Base-by-base conservation (phyloP, 2,329 filamentous ascomycete genomes). In the Dactylellina drechsleri region DNA sequence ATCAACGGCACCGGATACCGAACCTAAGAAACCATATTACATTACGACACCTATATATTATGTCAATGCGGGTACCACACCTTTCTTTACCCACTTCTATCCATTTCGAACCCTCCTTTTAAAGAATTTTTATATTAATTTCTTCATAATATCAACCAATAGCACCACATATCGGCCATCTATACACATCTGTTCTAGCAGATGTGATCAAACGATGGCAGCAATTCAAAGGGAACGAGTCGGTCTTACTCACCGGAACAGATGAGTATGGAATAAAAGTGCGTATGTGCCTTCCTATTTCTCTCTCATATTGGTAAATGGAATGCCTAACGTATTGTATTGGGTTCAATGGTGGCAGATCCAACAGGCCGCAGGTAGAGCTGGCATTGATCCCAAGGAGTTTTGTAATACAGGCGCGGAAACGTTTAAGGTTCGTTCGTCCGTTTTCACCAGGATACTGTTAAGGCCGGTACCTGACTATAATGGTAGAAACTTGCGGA, bases 21-120 rank as follows among this genome's bases (percentile, higher is more conserved):
- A 60, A 54, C 82, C 16, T 8, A 20, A 83, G 75, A 98, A 98
- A 84, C 93, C 94, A 7, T 97, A 90, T 84, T 99, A 98, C 85
- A 86, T 97, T 80, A 98, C 95, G 4, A 96, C 93, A 7, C 95
- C 95, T 1, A 99, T 99, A 71, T 99, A 98, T 85, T 99, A 99
- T 83, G 95, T 99, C 84, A 99, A 99, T 87, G 92, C 93, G 66
- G 89, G 92, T 93, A 84, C 78, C 84, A 36, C 31, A 4, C 78
- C 62, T 31, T 61, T 66, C 28, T 36, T 23, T 4, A 23, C 4
- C 31, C 10, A 2, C 6, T 4, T 36, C 31, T 36, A 3, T 36
- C 10, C 31, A 36, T 36, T 23, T 23, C 4, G 23, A 23, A 23
- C 23, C 23, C 23, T 23, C 23, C 4, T 2, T 23, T 23, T 23